Evolutionary conservation across 768 basidiomycete species (phyloP).

Genomic region (Hirschioporus abietinus): DNA sequence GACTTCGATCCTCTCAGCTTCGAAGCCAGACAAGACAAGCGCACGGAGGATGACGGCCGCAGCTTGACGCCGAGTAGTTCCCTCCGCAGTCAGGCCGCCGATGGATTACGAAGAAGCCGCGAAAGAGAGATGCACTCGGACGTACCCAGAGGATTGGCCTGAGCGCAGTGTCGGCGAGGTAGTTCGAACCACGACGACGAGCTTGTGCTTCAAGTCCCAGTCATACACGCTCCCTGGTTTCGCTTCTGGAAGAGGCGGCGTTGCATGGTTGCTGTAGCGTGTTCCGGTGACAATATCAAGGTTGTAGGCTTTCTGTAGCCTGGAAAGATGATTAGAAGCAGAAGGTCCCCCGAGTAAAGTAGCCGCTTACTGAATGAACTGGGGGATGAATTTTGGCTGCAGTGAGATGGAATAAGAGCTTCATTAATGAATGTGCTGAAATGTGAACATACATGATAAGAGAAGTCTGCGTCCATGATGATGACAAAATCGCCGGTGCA

Average conservation of each 20-base stretch:
- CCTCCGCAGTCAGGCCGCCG: no score
- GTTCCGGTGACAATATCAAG: conserved; percentile 93
- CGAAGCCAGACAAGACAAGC: no score
- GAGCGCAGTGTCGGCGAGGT: conserved; percentile 80
- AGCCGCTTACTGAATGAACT: conserved; percentile 68
- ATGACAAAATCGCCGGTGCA: no score
- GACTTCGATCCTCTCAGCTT: no score
- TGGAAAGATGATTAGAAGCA: conserved; percentile 22
- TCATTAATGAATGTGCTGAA: no score
- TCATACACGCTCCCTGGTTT: conserved; percentile 84
- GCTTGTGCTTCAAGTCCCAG: conserved; percentile 87
- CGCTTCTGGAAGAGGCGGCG: conserved; percentile 50
- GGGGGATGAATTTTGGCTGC: conserved; percentile 92
- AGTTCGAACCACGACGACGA: conserved; percentile 87
- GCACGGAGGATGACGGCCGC: no score
- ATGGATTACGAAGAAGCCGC: no score
- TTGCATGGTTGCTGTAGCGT: conserved; percentile 65
- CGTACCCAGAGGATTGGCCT: no score
- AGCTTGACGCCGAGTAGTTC: no score
- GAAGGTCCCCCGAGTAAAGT: background rate
- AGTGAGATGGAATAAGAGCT: background rate
- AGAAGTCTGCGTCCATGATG: conserved; percentile 97
- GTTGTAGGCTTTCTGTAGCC: conserved; percentile 79
- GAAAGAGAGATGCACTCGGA: no score
- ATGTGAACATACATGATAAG: conserved; percentile 68